A percentile compares a stretch with the other conserved stretches of the same genome.
phyloP scores from a whole-genome alignment of 2,329 filamentous ascomycete genomes.

The Fusarium nelsonii region DNA sequence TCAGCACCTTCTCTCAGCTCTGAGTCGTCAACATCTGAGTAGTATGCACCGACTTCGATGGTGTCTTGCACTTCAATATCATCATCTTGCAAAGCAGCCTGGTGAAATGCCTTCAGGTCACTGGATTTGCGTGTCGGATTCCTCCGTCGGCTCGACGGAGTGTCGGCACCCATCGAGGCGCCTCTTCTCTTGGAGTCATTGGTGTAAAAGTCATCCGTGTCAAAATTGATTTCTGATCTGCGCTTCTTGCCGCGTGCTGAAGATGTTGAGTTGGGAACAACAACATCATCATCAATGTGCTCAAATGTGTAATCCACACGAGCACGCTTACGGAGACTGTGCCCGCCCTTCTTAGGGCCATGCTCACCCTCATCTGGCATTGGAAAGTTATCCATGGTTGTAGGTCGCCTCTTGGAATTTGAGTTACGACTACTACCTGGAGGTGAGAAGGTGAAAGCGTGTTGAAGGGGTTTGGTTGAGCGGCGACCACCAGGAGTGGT shows the following conservation, averaged over 20 bases:
- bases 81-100: slow-evolving; percentile 51
- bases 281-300: slow-evolving; percentile 63
- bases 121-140: slow-evolving; percentile 56
- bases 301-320: slow-evolving; percentile 69
- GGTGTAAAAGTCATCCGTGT: slow-evolving; percentile 51
- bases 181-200: slow-evolving; percentile 54
- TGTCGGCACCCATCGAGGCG: slow-evolving; percentile 53
- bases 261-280: slow-evolving; percentile 53
- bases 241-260: slow-evolving; percentile 55
- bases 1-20: slow-evolving; percentile 45
- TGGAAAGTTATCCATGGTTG: slow-evolving; percentile 57
- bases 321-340: slow-evolving; percentile 68
- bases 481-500: slow-evolving; percentile 52
- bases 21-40: slow-evolving; percentile 51
- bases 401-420: slow-evolving; percentile 58
- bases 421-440: slow-evolving; percentile 48
- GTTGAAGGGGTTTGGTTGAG: slow-evolving; percentile 53
- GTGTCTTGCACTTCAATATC: slow-evolving; percentile 68
- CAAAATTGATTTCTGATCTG: slow-evolving; percentile 53
- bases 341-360: slow-evolving; percentile 68
- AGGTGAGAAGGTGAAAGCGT: slow-evolving; percentile 55
- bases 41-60: slow-evolving; percentile 65
- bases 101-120: slow-evolving; percentile 51
- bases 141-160: slow-evolving; percentile 55
- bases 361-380: slow-evolving; percentile 61